phyloP scores from a whole-genome alignment of 202 grass and related monocot species.

The Digitaria exilis region DNA sequence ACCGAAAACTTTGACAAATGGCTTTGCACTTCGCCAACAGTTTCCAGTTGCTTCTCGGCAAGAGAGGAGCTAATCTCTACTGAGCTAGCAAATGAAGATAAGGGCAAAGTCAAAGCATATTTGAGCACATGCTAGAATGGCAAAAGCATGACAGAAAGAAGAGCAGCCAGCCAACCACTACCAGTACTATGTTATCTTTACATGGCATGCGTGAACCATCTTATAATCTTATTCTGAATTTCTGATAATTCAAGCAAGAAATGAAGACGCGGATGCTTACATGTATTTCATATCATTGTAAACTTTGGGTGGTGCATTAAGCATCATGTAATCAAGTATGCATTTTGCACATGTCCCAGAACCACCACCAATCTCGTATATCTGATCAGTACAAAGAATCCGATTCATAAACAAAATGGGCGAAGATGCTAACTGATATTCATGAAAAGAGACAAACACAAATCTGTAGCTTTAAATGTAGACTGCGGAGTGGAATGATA shows the following conservation, averaged over 20 bases:
- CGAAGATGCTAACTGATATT: constrained; percentile 18
- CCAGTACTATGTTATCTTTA: neutral
- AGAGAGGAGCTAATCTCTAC: constrained; percentile 98
- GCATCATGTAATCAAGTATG: constrained; percentile 96
- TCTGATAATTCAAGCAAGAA: neutral
- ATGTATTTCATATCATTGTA: constrained; percentile 96
- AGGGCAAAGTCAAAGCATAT: constrained; percentile 47
- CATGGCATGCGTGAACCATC: neutral
- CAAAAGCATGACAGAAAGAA: constrained; percentile 12
- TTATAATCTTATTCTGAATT: constrained; percentile 12
- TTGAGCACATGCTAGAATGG: constrained; percentile 9
- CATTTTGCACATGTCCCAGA: constrained; percentile 97
- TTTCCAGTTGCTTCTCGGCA: constrained; percentile 88
- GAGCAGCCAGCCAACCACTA: neutral
- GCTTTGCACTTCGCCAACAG: constrained; percentile 80
- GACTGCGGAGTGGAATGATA: neutral
- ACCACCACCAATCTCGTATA: constrained; percentile 97
- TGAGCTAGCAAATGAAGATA: constrained; percentile 73
- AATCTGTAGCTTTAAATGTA: neutral
- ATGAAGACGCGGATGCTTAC: constrained; percentile 55
- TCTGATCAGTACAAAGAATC: constrained; percentile 59
- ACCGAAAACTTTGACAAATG: constrained; percentile 88
- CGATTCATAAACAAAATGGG: constrained; percentile 13
- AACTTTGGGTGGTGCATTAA: constrained; percentile 89
- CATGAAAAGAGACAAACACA: neutral